A percentile compares a stretch with the other conserved stretches of the same genome.
Conservation (phyloP, 768 basidiomycete species). For the Chalciporus sphaerocephalus region DNA sequence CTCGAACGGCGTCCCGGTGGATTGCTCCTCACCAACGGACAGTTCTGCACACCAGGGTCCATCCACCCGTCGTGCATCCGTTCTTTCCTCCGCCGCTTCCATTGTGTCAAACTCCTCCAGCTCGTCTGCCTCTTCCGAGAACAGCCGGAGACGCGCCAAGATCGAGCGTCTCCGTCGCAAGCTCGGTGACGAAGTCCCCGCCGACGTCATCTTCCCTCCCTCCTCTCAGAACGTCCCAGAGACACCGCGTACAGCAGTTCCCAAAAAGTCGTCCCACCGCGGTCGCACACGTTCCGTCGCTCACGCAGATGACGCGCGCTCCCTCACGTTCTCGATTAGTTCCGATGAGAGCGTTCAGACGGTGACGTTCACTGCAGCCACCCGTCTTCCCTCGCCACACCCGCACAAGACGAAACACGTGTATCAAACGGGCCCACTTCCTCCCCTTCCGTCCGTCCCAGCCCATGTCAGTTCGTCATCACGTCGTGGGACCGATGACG, state of each 20-base stretch:
- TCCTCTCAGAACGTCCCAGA: not conserved
- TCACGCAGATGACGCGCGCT: slow-evolving; percentile 19
- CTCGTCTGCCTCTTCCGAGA: slow-evolving; percentile 34
- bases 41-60: slow-evolving; percentile 8
- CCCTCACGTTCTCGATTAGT: slow-evolving; percentile 25
- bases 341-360: slow-evolving; percentile 27
- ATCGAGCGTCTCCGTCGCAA: slow-evolving; percentile 60
- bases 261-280: not conserved
- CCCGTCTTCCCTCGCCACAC: slow-evolving; percentile 16
- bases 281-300: slow-evolving; percentile 5
- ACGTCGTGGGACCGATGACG: not conserved
- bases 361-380: slow-evolving; percentile 15
- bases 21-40: slow-evolving; percentile 2
- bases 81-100: slow-evolving; percentile 18
- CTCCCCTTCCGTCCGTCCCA: slow-evolving; percentile 25
- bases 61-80: slow-evolving; percentile 15
- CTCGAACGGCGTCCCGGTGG: slow-evolving; percentile 2
- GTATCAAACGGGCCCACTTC: slow-evolving; percentile 21
- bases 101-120: slow-evolving; percentile 24
- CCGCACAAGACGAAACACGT: slow-evolving; percentile 9
- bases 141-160: slow-evolving; percentile 46
- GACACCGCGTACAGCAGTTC: slow-evolving; percentile 7
- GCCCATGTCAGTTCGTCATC: slow-evolving; percentile 8
- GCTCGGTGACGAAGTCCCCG: slow-evolving; percentile 61
- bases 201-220: slow-evolving; percentile 54